Evolutionary conservation across 176 grass and related monocot genomes (phyloP), one percentile per base, ranked within the genome.

Genomic region (Phyllostachys edulis): DNA sequence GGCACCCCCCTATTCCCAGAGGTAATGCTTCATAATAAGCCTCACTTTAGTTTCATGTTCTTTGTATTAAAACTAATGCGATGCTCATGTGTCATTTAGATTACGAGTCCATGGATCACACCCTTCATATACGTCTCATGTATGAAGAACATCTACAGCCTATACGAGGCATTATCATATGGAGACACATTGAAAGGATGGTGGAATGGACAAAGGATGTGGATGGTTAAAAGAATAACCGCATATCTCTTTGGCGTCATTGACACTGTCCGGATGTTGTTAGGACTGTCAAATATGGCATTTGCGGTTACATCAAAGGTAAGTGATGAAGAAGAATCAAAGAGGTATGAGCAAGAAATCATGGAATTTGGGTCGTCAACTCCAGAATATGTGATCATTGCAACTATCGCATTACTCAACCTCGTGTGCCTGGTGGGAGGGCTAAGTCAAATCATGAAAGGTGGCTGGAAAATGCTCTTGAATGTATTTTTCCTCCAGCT

Each of bases 131-230:
- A 86, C 39, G 81, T 91, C 26, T 52, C 82, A 1, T 32, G 63
- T 3, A 81, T 62, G 49, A 91, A 82, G 77, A 76, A 82, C 62
- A 74, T 80, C 4, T 91, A 90, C 67, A 80, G 89, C 27, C 45
- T 93, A 32, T 82, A 82, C 8, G 90, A 98, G 69, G 83, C 86
- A 68, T 36, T 93, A 34, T 67, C 12, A 21, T 77, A 23, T n/a
- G 82, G 95, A 73, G 67, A 84, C 39, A 92, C 95, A 10, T 59
- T 84, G 38, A 87, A 49, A 78, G 86, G 84, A 32, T 96, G 91
- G 91, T 96, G 94, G 90, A 96, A 96, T 66, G 88, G 74, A 65
- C 94, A 96, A 65, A 87, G 90, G 49, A 91, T 88, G 72, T 91
- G 87, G 95, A 16, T 97, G 26, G 47, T 94, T 16, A 92, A 18